A percentile compares a stretch with the other conserved stretches of the same genome.
Evolutionary conservation across 768 basidiomycete genomes (phyloP).

Genomic region (Termitomyces sp.): DNA sequence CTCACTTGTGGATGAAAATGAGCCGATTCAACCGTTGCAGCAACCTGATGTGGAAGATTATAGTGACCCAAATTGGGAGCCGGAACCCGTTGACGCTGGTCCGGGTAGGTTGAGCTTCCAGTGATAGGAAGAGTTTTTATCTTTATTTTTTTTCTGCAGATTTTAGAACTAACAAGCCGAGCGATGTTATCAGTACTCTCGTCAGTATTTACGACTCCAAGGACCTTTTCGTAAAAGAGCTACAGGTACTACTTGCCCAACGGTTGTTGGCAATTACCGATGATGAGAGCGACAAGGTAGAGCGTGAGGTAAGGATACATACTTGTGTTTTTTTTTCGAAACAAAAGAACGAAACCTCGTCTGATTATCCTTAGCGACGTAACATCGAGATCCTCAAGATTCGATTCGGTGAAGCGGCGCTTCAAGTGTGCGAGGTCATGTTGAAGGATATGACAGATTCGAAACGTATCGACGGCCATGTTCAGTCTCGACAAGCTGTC

Average conservation of each 20-base stretch:
- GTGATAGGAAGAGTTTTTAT: background rate
- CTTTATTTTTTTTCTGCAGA: constrained; percentile 38
- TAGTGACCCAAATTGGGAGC: constrained; percentile 89
- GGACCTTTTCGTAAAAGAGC: constrained; percentile 92
- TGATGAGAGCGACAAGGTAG: constrained; percentile 75
- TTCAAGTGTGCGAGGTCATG: constrained; percentile 99
- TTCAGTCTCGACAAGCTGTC: constrained; percentile 71
- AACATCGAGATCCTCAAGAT: constrained; percentile 94
- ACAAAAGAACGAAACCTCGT: background rate
- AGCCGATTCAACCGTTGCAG: constrained; percentile 72
- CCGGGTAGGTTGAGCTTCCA: constrained; percentile 53
- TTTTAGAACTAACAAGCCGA: constrained; percentile 86
- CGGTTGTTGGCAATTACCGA: constrained; percentile 76
- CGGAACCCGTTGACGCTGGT: constrained; percentile 95
- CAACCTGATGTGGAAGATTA: constrained; percentile 81
- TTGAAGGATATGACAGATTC: constrained; percentile 96
- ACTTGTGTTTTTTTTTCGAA: background rate
- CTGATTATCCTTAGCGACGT: constrained; percentile 53
- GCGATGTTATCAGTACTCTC: constrained; percentile 92
- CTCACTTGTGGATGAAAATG: constrained; percentile 79
- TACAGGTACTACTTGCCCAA: constrained; percentile 89
- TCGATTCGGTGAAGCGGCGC: constrained; percentile 87
- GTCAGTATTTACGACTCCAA: constrained; percentile 98
- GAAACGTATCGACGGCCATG: constrained; percentile 80
- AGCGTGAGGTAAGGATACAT: constrained; percentile 46